phyloP scores from a whole-genome alignment of 2,329 filamentous ascomycete genomes.

The Sclerotinia spermophila region DNA sequence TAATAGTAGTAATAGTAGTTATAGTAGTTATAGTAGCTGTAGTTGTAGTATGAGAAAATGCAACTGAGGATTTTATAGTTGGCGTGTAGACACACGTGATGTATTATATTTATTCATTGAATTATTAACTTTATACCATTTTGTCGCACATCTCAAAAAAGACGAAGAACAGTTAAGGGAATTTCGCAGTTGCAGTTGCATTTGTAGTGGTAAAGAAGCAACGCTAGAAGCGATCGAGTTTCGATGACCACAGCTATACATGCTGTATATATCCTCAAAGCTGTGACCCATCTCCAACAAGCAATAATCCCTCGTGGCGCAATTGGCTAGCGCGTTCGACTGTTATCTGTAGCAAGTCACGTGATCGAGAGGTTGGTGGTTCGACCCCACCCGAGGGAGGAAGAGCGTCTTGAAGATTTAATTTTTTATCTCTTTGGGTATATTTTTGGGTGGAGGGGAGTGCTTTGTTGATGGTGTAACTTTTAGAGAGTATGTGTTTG shows the following conservation, averaged over 20 bases:
- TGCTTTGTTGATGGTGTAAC: neutral
- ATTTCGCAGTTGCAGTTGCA: too few species aligned
- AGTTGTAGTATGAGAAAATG: too few species aligned
- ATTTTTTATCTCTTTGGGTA: neutral
- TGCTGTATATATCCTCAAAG: neutral
- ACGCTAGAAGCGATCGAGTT: too few species aligned
- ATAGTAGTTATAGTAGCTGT: too few species aligned
- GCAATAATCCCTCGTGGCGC: conserved; percentile 2
- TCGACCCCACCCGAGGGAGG: conserved; percentile 13
- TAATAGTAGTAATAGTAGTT: too few species aligned
- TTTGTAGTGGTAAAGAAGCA: too few species aligned
- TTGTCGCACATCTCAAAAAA: neutral
- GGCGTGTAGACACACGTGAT: neutral
- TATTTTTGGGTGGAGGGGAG: neutral
- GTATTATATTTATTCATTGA: too few species aligned
- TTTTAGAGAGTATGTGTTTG: neutral
- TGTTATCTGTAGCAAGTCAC: neutral
- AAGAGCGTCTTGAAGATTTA: fast-evolving
- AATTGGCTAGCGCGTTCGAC: conserved; percentile 12
- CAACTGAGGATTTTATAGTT: too few species aligned
- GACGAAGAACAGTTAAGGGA: too few species aligned
- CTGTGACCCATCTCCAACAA: fast-evolving
- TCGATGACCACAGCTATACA: too few species aligned
- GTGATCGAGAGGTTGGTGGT: conserved; percentile 7
- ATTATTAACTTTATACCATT: too few species aligned